These are phyloP conservation scores for Pseudocercospora cruenta DNA, from an alignment of 2,329 filamentous ascomycete genomes.

Conservation along the genomic window DNA sequence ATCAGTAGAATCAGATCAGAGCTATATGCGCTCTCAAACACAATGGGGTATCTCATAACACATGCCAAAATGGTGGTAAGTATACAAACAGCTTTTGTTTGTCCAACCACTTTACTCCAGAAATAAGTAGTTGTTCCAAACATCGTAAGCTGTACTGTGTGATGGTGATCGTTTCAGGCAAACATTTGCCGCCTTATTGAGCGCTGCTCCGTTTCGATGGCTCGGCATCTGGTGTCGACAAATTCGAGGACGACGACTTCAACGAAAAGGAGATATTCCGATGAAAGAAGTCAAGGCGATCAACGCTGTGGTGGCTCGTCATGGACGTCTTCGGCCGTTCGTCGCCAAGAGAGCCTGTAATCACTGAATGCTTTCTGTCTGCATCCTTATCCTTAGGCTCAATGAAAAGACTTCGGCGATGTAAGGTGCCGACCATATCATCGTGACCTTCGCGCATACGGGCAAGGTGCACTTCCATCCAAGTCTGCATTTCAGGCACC, in stretches of 20 bases:
- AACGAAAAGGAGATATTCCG: not conserved
- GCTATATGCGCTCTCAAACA: not conserved
- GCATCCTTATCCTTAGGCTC: constrained; percentile 60
- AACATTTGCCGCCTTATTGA: constrained; percentile 1
- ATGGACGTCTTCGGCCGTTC: constrained; percentile 28
- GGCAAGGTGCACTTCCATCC: constrained; percentile 81
- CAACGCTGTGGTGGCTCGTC: constrained; percentile 15
- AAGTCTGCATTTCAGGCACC: constrained; percentile 86
- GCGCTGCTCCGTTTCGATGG: constrained; percentile 12
- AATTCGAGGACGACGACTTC: not conserved
- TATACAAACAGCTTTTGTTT: not conserved
- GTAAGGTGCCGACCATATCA: constrained; percentile 68
- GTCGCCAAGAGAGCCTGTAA: constrained; percentile 6
- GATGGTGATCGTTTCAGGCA: not conserved
- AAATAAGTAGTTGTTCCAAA: not conserved
- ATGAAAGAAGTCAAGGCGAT: constrained; percentile 7
- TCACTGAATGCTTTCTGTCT: constrained; percentile 17
- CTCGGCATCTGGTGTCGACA: constrained; percentile 9
- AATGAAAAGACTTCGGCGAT: constrained; percentile 80
- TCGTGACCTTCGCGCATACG: constrained; percentile 70
- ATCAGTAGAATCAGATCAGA: not conserved
- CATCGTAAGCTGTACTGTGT: not conserved
- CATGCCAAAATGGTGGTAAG: constrained; percentile 11
- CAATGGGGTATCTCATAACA: constrained; percentile 29
- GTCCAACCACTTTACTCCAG: not conserved